Conservation (phyloP, 352 stramenopile genomes). For the Phytophthora ramorum region DNA sequence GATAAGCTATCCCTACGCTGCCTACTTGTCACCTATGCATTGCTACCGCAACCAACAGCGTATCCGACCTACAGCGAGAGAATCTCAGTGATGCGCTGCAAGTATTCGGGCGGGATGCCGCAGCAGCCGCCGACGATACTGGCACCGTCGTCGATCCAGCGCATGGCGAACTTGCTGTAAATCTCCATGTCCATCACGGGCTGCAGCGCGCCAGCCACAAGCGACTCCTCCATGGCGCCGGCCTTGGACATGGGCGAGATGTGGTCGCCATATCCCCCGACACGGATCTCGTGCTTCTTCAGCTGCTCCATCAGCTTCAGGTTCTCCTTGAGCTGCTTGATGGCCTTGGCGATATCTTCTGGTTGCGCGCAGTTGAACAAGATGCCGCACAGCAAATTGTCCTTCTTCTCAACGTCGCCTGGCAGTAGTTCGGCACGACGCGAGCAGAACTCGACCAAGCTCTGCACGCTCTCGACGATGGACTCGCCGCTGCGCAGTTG, state of each 20-base stretch:
- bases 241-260: slow-evolving; percentile 77
- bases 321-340: slow-evolving; percentile 58
- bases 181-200: slow-evolving; percentile 77
- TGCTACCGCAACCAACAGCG: neutral
- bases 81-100: slow-evolving; percentile 52
- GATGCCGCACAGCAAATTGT: slow-evolving; percentile 64
- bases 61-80: slow-evolving; percentile 10
- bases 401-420: slow-evolving; percentile 18
- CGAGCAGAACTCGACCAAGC: slow-evolving; percentile 54
- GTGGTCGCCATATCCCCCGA: slow-evolving; percentile 91
- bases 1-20: slow-evolving; percentile 1
- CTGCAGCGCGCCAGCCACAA: slow-evolving; percentile 70
- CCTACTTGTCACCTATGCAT: neutral
- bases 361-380: slow-evolving; percentile 94
- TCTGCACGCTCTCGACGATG: slow-evolving; percentile 56
- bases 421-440: slow-evolving; percentile 14
- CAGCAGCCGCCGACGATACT: slow-evolving; percentile 92
- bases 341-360: slow-evolving; percentile 89
- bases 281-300: slow-evolving; percentile 39
- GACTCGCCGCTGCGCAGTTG: slow-evolving; percentile 84
- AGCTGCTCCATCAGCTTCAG: slow-evolving; percentile 38
- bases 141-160: slow-evolving; percentile 76
- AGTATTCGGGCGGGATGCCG: slow-evolving; percentile 84
- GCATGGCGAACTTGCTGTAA: slow-evolving; percentile 76
- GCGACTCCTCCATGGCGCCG: slow-evolving; percentile 72